Evolutionary conservation across 31 red algal genomes (phyloP).

Genomic region (Asparagopsis taxiformis): DNA sequence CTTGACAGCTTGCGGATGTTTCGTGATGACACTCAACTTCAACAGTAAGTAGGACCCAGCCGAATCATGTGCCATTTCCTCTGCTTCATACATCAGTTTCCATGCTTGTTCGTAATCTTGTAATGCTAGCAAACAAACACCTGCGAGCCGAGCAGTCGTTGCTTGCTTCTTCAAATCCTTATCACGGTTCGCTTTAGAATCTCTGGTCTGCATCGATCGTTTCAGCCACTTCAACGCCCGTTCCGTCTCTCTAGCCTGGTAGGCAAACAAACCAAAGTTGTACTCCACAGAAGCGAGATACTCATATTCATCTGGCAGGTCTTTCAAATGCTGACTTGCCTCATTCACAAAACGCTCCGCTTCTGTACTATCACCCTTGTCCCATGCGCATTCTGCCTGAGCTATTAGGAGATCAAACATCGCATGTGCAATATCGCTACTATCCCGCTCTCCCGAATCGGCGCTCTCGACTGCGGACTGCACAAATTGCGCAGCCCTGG

Average conservation of each 20-base stretch:
- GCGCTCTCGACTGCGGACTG: constrained; percentile 19
- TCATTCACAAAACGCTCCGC: constrained; percentile 51
- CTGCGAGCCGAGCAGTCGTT: constrained; percentile 51
- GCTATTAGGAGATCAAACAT: constrained; percentile 69
- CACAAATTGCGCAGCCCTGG: constrained; percentile 53
- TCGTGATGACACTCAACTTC: constrained; percentile 56
- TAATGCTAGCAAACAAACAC: constrained; percentile 58
- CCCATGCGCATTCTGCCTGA: constrained; percentile 72
- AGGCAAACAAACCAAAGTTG: constrained; percentile 62
- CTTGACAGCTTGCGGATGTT: constrained; percentile 22
- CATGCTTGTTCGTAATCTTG: constrained; percentile 52
- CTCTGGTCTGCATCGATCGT: constrained; percentile 51
- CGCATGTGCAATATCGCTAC: constrained; percentile 18
- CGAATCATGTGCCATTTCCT: constrained; percentile 48
- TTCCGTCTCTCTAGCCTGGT: constrained; percentile 43
- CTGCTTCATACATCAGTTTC: constrained; percentile 53
- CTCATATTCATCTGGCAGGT: constrained; percentile 53
- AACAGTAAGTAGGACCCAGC: constrained; percentile 59
- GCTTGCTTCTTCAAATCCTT: constrained; percentile 56
- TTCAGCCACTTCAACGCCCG: constrained; percentile 51
- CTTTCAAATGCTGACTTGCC: constrained; percentile 25
- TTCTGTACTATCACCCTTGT: constrained; percentile 28
- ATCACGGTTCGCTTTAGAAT: constrained; percentile 4
- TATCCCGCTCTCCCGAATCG: not conserved
- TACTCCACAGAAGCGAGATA: constrained; percentile 70